phyloP scores from a whole-genome alignment of 352 stramenopile species.

The Blastocystis sp. region DNA sequence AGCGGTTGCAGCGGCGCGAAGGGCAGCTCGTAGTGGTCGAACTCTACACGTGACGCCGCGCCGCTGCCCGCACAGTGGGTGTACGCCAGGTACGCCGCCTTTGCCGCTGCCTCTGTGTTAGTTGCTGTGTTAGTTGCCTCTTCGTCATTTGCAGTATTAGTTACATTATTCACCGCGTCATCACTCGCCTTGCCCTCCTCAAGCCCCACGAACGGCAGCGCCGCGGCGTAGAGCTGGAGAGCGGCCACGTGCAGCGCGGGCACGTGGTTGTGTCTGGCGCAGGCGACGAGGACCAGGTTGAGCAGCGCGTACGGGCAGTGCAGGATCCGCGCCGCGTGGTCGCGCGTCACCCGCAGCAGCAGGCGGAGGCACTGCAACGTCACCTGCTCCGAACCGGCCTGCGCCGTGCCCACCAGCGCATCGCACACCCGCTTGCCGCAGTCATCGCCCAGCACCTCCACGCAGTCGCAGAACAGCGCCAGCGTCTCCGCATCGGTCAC shows the following conservation, averaged over 20 bases:
- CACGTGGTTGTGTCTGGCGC: background rate
- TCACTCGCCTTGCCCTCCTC: background rate
- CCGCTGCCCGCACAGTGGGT: background rate
- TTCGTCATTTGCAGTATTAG: no score
- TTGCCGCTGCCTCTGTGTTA: background rate
- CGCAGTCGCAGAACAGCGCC: background rate
- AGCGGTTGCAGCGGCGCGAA: slow-evolving; percentile 33
- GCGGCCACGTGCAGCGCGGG: background rate
- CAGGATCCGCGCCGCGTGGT: background rate
- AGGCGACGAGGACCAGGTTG: background rate
- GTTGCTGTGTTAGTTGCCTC: no score
- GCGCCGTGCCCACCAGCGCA: no score
- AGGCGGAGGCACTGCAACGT: background rate
- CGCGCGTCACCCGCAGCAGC: background rate
- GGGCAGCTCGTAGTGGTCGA: slow-evolving; percentile 20
- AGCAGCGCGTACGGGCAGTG: background rate
- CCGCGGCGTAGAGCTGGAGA: background rate
- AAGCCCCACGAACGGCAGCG: background rate
- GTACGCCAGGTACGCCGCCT: background rate
- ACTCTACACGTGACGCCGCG: slow-evolving; percentile 5
- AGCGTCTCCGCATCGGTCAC: background rate
- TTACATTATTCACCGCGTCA: background rate
- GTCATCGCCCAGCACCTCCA: background rate
- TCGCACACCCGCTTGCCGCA: background rate
- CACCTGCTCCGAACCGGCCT: background rate